Evolutionary conservation across 495 filamentous ascomycete genomes (phyloP).

Genomic region (Saxophila tyrrhenica): DNA sequence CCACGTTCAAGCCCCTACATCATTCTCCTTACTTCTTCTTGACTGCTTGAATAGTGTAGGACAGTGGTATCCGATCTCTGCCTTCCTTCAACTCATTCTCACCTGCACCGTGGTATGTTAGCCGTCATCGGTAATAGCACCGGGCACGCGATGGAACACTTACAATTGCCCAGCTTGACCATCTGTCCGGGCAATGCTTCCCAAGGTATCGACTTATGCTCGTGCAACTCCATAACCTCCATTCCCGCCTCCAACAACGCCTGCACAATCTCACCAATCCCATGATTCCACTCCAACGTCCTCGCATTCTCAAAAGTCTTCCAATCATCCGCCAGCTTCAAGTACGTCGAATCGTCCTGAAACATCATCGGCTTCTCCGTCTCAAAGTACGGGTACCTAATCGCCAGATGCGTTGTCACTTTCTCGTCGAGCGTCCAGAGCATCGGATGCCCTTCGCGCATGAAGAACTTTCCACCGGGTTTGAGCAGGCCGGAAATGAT

Average conservation of each 20-base stretch:
- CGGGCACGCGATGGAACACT: not conserved
- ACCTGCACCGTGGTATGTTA: not conserved
- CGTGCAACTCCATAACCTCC: not conserved
- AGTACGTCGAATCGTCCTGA: not conserved
- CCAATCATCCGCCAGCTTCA: not conserved
- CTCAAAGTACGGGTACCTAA: conserved; percentile 6
- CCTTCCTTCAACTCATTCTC: not conserved
- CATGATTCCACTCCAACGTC: conserved; percentile 5
- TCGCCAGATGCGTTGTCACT: not conserved
- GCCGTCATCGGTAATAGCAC: not conserved
- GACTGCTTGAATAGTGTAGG: conserved; percentile 1
- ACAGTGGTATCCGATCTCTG: not conserved
- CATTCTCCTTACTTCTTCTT: conserved; percentile 3
- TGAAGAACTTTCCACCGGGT: conserved; percentile 5
- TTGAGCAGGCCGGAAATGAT: not conserved
- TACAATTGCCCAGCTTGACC: not conserved
- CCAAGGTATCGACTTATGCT: conserved; percentile 5
- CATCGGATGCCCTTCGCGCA: conserved; percentile 6
- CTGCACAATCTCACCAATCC: conserved; percentile 2
- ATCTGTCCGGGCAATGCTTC: conserved; percentile 3
- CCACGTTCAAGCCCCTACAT: too few relatives aligned
- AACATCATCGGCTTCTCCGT: not conserved
- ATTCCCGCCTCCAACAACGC: conserved; percentile 3
- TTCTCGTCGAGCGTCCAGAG: conserved; percentile 6
- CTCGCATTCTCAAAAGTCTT: not conserved